Evolutionary conservation across 176 grass and related monocot genomes (phyloP).

Genomic region (Carex myosuroides): DNA sequence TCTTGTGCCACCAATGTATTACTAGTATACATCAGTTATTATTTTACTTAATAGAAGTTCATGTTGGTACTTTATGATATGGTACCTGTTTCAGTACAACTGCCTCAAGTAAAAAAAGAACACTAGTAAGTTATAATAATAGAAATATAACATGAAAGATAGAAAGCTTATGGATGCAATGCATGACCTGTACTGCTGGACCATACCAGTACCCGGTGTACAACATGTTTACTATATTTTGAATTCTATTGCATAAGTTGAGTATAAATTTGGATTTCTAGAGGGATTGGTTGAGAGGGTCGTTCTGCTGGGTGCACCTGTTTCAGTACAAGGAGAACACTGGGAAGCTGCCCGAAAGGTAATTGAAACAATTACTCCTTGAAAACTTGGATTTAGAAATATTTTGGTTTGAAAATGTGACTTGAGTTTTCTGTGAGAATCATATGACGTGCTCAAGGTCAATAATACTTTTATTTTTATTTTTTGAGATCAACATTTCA

Average conservation of each 20-base stretch:
- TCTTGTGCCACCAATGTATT: not conserved
- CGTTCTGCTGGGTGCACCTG: constrained; percentile 76
- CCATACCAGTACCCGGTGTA: not conserved
- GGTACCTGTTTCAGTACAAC: not conserved
- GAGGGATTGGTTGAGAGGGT: constrained; percentile 84
- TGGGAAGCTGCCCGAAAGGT: constrained; percentile 91
- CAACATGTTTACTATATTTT: not conserved
- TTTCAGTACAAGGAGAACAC: constrained; percentile 58
- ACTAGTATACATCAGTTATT: not conserved
- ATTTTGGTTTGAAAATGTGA: constrained; percentile 1
- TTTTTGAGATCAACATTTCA: not conserved
- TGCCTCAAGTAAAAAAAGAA: not conserved
- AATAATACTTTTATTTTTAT: not conserved
- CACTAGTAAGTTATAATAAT: too few relatives aligned
- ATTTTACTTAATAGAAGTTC: not conserved
- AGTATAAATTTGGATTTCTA: constrained; percentile 26
- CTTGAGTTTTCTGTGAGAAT: not conserved
- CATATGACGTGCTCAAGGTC: not conserved
- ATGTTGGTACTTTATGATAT: not conserved
- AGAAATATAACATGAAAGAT: not conserved
- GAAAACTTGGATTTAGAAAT: not conserved
- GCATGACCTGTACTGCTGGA: not conserved
- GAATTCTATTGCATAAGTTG: not conserved
- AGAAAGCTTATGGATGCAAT: not conserved
- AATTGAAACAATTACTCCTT: constrained; percentile 4